Conservation (phyloP, 495 filamentous ascomycete species). For the Talaromyces liani region DNA sequence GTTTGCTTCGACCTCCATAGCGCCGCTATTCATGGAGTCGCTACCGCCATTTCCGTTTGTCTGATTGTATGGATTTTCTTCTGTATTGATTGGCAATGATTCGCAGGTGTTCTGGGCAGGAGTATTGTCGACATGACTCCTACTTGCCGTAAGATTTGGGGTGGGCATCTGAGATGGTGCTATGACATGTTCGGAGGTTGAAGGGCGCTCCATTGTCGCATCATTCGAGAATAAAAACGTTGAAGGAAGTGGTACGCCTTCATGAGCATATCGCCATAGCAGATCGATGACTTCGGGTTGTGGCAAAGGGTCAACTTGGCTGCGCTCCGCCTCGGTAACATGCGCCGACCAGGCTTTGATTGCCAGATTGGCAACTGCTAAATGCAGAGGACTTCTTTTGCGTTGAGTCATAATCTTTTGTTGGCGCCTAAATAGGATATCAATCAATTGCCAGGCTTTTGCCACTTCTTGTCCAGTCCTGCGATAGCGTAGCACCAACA, state of each 20-base stretch:
- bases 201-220: background rate
- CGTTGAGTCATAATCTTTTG: conserved; percentile 14
- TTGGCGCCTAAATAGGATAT: conserved; percentile 22
- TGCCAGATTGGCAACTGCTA: conserved; percentile 28
- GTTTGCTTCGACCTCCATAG: conserved; percentile 12
- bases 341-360: conserved; percentile 30
- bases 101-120: background rate
- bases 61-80: background rate
- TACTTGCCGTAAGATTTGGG: background rate
- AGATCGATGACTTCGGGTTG: conserved; percentile 19
- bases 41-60: background rate
- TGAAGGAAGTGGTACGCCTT: background rate
- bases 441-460: conserved; percentile 28
- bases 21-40: background rate
- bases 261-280: conserved; percentile 5
- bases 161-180: background rate
- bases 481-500: conserved; percentile 30
- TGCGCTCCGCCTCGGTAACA: conserved; percentile 18
- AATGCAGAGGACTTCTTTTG: conserved; percentile 22
- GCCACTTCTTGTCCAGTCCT: conserved; percentile 19
- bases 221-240: background rate
- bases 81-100: background rate
- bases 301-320: conserved; percentile 14
- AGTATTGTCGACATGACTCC: background rate
- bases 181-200: background rate